Evolutionary conservation across 177 flowering plant species (phyloP), one percentile per base, ranked within the genome.

Genomic region (Telopea speciosissima): DNA sequence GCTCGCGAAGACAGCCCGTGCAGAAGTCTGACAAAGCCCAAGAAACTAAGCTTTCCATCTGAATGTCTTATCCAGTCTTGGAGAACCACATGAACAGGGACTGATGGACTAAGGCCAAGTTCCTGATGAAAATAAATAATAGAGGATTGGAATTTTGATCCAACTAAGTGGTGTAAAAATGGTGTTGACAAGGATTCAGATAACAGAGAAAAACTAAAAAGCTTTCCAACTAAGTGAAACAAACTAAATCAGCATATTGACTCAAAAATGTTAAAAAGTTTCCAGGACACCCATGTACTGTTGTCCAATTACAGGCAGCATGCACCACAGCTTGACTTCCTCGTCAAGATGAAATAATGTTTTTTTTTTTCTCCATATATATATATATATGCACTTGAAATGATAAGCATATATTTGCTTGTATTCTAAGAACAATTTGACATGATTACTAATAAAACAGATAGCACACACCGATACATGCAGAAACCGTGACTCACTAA

Each of bases 31-130:
- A 89, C 89, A 72, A 94, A 94, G 24, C 98, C 98, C 79, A 89
- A 73, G 89, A 92, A 94, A 77, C 96, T 94, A 33, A 94, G 93
- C 79, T 89, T 94, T 28, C 98, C 98, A 70, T 94, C 98, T 5
- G 93, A 75, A 69, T 89, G 98, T 79, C 97, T 79, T 36, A 92
- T 92, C 98, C 98, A 94, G 70, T 94, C 97, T 67, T 94, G 93
- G 66, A 94, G 91, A 72, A 94, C 97, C n/a, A 86, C 91, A 64
- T 94, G 97, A 69, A 92, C 87, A 0, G 98, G 97, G 45, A 92
- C 88, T 16, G 95, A 86, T 49, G 98, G 90, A 73, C 93, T 75
- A 65, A 94, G 91, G 62, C 98, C 95, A 44, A 94, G 97, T 79
- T 94, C 98, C 98, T 94, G 85, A 70, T 52, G 65, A 44, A 28